phyloP scores from a whole-genome alignment of 2,329 filamentous ascomycete genomes.

The Xylaria sp. region DNA sequence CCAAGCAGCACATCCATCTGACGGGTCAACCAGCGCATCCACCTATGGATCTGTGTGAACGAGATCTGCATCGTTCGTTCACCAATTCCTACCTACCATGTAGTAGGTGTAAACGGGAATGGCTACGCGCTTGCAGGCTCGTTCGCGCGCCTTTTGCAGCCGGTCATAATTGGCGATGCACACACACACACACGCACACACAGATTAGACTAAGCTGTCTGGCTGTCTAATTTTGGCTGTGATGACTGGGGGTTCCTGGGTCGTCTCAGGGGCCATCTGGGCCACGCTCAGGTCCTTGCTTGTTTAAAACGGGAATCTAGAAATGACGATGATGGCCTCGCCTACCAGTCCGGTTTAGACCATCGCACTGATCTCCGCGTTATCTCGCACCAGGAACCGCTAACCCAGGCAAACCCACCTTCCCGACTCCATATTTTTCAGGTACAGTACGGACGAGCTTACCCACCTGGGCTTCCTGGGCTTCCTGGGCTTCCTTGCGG shows the following conservation, averaged over 20 bases:
- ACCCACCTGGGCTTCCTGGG: too few relatives aligned
- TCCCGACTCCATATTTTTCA: not conserved
- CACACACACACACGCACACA: not conserved
- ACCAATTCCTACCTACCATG: too few relatives aligned
- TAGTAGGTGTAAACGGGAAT: not conserved
- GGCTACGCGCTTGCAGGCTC: not conserved
- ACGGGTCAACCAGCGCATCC: too few relatives aligned
- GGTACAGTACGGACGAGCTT: not conserved
- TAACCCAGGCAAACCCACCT: not conserved
- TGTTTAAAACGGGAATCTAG: not conserved
- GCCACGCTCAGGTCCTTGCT: not conserved
- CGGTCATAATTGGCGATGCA: not conserved
- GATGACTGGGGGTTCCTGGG: not conserved
- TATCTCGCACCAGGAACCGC: not conserved
- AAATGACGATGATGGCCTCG: not conserved
- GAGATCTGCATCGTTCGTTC: too few relatives aligned
- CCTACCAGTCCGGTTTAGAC: not conserved
- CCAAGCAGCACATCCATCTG: too few relatives aligned
- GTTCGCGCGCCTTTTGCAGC: not conserved
- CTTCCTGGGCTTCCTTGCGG: too few relatives aligned
- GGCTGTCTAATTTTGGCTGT: not conserved
- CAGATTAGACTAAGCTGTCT: too few relatives aligned
- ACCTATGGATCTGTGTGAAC: too few relatives aligned
- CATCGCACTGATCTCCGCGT: not conserved
- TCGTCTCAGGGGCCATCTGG: not conserved